Percentiles rank a stretch among this genome's conserved stretches.
phyloP scores from a whole-genome alignment of 768 basidiomycete genomes.

The Boletus subparvulus region DNA sequence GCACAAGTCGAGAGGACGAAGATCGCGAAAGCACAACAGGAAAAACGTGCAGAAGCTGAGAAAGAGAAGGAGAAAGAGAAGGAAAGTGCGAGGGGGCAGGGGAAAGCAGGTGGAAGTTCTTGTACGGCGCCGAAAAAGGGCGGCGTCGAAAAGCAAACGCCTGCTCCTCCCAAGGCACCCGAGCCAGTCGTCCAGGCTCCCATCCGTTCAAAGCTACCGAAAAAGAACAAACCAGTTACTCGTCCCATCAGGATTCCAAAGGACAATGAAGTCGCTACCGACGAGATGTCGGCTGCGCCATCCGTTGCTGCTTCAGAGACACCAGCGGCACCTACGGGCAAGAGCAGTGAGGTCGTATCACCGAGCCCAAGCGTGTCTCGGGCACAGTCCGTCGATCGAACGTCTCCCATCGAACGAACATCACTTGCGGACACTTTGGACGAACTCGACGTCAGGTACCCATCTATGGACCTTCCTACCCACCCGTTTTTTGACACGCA shows the following conservation, averaged over 20 bases:
- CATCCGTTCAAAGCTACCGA: constrained; percentile 78
- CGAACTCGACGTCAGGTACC: constrained; percentile 61
- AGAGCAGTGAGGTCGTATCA: constrained; percentile 34
- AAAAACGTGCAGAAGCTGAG: constrained; percentile 28
- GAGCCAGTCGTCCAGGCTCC: constrained; percentile 61
- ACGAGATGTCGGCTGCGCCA: constrained; percentile 43
- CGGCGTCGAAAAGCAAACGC: constrained; percentile 18
- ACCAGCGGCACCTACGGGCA: constrained; percentile 37
- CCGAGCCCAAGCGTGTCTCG: constrained; percentile 58
- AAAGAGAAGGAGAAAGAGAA: constrained; percentile 27
- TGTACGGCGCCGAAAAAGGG: constrained; percentile 17
- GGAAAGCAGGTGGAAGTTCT: constrained; percentile 22
- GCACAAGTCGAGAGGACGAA: constrained; percentile 39
- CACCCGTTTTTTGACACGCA: constrained; percentile 75
- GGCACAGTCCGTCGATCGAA: constrained; percentile 57
- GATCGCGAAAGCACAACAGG: constrained; percentile 34
- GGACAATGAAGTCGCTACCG: constrained; percentile 49
- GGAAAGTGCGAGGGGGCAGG: constrained; percentile 29
- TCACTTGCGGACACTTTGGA: constrained; percentile 65
- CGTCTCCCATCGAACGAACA: constrained; percentile 43
- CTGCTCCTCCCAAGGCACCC: constrained; percentile 17
- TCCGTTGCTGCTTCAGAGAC: constrained; percentile 52
- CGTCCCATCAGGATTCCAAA: constrained; percentile 60
- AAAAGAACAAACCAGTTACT: constrained; percentile 70
- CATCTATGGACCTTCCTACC: constrained; percentile 61